phyloP scores from a whole-genome alignment of 1,284 basidiomycete genomes.

The Exobasidium rhododendri region DNA sequence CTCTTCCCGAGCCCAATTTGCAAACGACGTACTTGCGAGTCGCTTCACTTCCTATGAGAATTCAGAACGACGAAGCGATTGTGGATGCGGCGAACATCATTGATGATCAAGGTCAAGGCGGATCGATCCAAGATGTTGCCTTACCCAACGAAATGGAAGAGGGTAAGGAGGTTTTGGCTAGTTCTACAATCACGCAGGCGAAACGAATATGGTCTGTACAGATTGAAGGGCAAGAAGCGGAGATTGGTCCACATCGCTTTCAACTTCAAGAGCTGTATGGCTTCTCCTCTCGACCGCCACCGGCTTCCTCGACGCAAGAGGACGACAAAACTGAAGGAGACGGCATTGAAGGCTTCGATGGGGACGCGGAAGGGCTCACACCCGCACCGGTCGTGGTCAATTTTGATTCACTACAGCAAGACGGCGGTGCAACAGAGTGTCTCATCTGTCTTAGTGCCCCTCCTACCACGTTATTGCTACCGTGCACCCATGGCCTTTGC shows the following conservation, averaged over 20 bases:
- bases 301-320: slow-evolving; percentile 21
- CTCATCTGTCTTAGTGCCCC: slow-evolving; percentile 48
- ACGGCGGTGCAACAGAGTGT: slow-evolving; percentile 40
- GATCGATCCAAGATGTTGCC: slow-evolving; percentile 9
- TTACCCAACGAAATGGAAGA: slow-evolving; percentile 9
- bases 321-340: slow-evolving; percentile 11
- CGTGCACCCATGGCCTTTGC: slow-evolving; percentile 53
- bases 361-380: background rate
- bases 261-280: slow-evolving; percentile 53
- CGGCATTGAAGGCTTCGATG: slow-evolving; percentile 7
- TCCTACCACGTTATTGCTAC: slow-evolving; percentile 47
- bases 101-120: background rate
- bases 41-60: slow-evolving; percentile 28
- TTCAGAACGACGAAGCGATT: slow-evolving; percentile 7
- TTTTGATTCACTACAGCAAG: slow-evolving; percentile 14
- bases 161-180: background rate
- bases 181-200: background rate
- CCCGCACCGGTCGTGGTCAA: slow-evolving; percentile 16
- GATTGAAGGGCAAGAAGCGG: slow-evolving; percentile 47
- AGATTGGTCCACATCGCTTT: slow-evolving; percentile 48
- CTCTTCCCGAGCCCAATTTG: slow-evolving; percentile 40
- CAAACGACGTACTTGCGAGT: slow-evolving; percentile 45
- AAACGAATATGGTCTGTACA: slow-evolving; percentile 33
- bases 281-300: slow-evolving; percentile 34
- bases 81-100: background rate